Conservation (phyloP, 495 filamentous ascomycete species). For the Aspergillus coremiiformis region DNA sequence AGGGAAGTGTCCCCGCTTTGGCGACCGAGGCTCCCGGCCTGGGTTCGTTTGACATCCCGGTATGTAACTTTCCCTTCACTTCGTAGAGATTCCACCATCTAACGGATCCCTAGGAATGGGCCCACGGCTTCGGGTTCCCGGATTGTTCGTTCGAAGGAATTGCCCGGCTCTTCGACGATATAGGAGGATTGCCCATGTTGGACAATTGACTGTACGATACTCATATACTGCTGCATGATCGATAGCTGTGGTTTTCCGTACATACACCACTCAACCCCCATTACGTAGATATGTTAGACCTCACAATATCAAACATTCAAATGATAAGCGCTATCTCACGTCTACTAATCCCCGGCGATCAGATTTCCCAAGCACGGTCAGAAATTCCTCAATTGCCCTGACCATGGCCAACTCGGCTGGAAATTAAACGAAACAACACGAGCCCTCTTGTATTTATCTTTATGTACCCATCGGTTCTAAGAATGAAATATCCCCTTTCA, state of each 20-base stretch:
- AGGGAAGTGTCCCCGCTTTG: neutral
- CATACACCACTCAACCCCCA: neutral
- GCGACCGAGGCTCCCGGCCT: conserved; percentile 7
- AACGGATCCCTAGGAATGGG: conserved; percentile 26
- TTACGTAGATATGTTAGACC: too few species aligned
- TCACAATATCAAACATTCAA: too few species aligned
- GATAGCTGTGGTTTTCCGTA: neutral
- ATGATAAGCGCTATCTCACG: too few species aligned
- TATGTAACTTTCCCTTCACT: conserved; percentile 7
- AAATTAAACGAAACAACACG: too few species aligned
- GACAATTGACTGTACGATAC: conserved; percentile 15
- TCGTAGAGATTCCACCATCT: neutral
- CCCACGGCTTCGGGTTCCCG: conserved; percentile 35
- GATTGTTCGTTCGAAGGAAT: conserved; percentile 39
- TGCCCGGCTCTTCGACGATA: conserved; percentile 33
- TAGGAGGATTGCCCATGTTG: conserved; percentile 29
- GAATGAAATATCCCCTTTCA: too few species aligned
- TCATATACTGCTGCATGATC: neutral
- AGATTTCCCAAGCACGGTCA: too few species aligned
- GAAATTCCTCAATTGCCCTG: too few species aligned
- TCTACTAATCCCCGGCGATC: too few species aligned
- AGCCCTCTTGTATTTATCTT: too few species aligned
- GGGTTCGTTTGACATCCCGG: conserved; percentile 27
- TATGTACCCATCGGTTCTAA: too few species aligned
- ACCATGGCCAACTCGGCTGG: too few species aligned